phyloP scores from a whole-genome alignment of 2,329 filamentous ascomycete species.

The Xenosphaeropsis pyriputrescens region DNA sequence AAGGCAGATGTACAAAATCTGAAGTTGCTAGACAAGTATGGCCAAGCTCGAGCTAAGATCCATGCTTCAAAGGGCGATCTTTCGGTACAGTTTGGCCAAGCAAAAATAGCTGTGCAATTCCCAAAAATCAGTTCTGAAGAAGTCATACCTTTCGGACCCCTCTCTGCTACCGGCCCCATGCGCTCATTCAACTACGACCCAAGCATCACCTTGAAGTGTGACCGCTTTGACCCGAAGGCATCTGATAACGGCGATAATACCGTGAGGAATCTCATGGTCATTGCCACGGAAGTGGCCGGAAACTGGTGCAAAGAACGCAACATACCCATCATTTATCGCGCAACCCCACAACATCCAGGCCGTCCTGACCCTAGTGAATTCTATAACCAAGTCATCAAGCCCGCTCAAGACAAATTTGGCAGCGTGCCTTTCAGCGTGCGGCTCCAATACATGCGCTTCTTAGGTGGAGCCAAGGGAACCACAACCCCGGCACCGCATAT shows the following conservation, averaged over 20 bases:
- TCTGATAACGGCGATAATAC: conserved; percentile 18
- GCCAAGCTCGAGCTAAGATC: background rate
- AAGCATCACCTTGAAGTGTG: conserved; percentile 9
- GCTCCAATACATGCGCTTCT: conserved; percentile 17
- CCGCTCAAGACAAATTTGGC: conserved; percentile 2
- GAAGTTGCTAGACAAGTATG: background rate
- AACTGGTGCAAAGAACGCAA: conserved; percentile 41
- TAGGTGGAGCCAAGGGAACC: conserved; percentile 36
- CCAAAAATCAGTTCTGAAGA: conserved; percentile 1
- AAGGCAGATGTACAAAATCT: background rate
- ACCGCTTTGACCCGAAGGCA: conserved; percentile 1
- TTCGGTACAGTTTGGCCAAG: too few species aligned
- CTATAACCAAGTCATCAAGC: conserved; percentile 8
- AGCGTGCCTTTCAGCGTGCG: background rate
- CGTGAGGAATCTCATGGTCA: conserved; percentile 38
- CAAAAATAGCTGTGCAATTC: background rate
- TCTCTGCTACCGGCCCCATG: conserved; percentile 1
- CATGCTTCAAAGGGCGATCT: background rate
- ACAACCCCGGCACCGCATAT: conserved; percentile 38
- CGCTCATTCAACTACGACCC: conserved; percentile 9
- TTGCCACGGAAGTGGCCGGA: conserved; percentile 46
- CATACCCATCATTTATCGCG: conserved; percentile 43
- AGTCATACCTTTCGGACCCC: background rate
- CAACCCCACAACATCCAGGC: conserved; percentile 12
- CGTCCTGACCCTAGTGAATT: conserved; percentile 11